Evolutionary conservation across 352 stramenopile species (phyloP).

Genomic region (Blastocystis sp.): DNA sequence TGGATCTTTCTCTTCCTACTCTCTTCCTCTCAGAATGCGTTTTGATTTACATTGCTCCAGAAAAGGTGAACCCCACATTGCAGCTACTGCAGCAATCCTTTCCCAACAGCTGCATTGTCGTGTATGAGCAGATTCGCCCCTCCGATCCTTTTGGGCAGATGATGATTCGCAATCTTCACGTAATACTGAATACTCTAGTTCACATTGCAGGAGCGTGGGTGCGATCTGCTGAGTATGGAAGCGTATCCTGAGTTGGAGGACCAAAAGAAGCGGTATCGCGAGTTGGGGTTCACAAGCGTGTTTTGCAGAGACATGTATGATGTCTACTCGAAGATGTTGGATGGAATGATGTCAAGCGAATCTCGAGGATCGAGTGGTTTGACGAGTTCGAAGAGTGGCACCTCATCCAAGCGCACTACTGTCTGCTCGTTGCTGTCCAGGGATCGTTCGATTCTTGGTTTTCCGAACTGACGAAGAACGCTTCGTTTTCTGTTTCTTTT

Average conservation of each 20-base stretch:
- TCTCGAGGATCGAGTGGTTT: conserved; percentile 84
- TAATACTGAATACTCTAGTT: conserved; percentile 47
- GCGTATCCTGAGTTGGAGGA: conserved; percentile 77
- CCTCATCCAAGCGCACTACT: conserved; percentile 85
- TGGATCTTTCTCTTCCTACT: conserved; percentile 68
- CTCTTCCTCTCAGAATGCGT: conserved; percentile 85
- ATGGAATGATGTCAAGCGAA: conserved; percentile 76
- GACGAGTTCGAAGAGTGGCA: conserved; percentile 87
- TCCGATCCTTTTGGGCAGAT: conserved; percentile 83
- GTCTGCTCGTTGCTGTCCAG: conserved; percentile 80
- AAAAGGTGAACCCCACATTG: conserved; percentile 78
- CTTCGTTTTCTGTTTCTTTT: background rate
- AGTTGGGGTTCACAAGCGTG: conserved; percentile 76
- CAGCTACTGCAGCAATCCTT: conserved; percentile 78
- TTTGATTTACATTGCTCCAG: conserved; percentile 85
- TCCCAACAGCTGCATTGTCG: conserved; percentile 77
- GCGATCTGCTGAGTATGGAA: conserved; percentile 80
- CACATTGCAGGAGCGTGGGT: conserved; percentile 75
- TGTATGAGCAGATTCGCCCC: conserved; percentile 86
- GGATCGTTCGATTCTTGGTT: conserved; percentile 21
- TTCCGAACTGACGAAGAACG: background rate
- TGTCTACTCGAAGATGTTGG: conserved; percentile 84
- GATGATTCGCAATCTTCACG: conserved; percentile 85
- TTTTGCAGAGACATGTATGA: conserved; percentile 85
- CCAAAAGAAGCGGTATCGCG: conserved; percentile 78